Evolutionary conservation across 177 flowering plant species (phyloP).

Genomic region (Telopea speciosissima): DNA sequence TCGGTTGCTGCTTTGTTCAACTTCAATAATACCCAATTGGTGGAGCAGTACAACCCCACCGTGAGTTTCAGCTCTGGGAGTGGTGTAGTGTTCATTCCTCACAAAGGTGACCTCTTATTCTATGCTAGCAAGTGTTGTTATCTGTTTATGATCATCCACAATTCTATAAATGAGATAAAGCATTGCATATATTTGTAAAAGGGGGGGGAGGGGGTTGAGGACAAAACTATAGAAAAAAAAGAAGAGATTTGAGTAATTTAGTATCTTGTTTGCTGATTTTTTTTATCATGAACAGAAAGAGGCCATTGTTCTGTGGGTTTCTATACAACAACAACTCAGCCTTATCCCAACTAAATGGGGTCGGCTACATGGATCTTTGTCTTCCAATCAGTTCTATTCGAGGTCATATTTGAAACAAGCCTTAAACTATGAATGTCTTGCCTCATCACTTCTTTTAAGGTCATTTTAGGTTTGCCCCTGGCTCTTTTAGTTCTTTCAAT

Average conservation of each 20-base stretch:
- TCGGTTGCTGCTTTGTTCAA: constrained; percentile 18
- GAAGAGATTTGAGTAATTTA: background rate
- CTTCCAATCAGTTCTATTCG: too few relatives aligned
- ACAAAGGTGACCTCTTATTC: constrained; percentile 16
- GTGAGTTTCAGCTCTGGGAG: constrained; percentile 28
- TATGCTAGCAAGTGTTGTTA: background rate
- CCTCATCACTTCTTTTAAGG: too few relatives aligned
- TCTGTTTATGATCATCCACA: background rate
- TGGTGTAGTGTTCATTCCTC: constrained; percentile 40
- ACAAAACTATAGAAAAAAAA: too few relatives aligned
- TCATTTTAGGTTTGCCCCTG: too few relatives aligned
- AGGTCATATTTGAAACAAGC: too few relatives aligned
- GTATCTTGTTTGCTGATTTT: background rate
- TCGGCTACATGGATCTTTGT: too few relatives aligned
- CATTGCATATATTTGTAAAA: background rate
- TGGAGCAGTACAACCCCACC: constrained; percentile 37
- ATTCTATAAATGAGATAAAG: too few relatives aligned
- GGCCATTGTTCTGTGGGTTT: background rate
- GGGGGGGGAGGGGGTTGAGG: background rate
- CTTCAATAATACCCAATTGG: constrained; percentile 21
- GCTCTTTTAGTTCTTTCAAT: too few relatives aligned
- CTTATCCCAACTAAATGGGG: too few relatives aligned
- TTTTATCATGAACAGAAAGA: background rate
- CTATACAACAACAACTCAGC: too few relatives aligned
- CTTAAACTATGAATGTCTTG: too few relatives aligned